Evolutionary conservation across 2,329 filamentous ascomycete species (phyloP).

Genomic region (Fusarium chaquense): DNA sequence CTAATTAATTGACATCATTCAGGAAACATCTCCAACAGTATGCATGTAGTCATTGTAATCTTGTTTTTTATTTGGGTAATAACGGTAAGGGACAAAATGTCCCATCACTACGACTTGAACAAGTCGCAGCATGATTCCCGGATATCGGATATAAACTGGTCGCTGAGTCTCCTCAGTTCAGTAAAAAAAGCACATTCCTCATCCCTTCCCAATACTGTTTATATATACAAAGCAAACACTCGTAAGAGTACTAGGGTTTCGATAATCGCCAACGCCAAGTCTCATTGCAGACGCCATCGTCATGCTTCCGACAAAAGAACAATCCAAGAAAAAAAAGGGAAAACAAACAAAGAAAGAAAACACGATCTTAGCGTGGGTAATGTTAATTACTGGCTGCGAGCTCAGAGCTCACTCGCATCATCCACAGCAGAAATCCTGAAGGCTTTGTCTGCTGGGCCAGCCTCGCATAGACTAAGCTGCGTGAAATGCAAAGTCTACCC

Average conservation of each 20-base stretch:
- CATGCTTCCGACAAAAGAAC: constrained; percentile 46
- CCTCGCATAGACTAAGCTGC: constrained; percentile 22
- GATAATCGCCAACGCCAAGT: constrained; percentile 49
- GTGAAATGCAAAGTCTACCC: constrained; percentile 31
- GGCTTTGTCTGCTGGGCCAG: constrained; percentile 9
- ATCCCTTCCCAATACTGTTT: constrained; percentile 44
- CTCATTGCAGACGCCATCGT: constrained; percentile 49
- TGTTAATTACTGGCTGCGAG: constrained; percentile 18
- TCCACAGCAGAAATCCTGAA: constrained; percentile 19
- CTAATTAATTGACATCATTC: neutral
- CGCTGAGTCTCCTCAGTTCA: constrained; percentile 37
- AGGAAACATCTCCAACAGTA: neutral
- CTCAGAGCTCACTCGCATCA: constrained; percentile 13
- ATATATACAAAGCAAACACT: constrained; percentile 50
- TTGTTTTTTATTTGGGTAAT: constrained; percentile 34
- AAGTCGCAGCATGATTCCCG: constrained; percentile 13
- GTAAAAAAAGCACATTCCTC: constrained; percentile 39
- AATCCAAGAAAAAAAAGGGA: constrained; percentile 33
- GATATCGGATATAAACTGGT: constrained; percentile 40
- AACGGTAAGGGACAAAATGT: constrained; percentile 23
- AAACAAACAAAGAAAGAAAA: constrained; percentile 29
- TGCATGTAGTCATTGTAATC: constrained; percentile 18
- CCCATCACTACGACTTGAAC: constrained; percentile 16
- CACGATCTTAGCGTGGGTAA: constrained; percentile 25
- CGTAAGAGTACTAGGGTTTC: constrained; percentile 44